A percentile compares a stretch with the other conserved stretches of the same genome.
Conservation (phyloP, 495 filamentous ascomycete genomes). For the Lophium mytilinum region DNA sequence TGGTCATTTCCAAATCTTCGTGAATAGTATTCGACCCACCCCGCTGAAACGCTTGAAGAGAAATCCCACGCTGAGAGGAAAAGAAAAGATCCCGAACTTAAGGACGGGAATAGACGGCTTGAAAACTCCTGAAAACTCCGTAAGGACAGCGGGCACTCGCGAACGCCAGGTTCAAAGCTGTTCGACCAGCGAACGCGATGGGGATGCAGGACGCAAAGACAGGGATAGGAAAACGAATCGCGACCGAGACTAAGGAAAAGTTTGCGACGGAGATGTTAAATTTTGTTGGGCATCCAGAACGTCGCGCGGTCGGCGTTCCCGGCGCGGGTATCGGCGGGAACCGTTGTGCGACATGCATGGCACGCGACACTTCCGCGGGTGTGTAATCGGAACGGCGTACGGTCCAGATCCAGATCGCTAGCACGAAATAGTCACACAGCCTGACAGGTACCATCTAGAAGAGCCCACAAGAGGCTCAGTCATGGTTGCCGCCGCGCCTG, state of each 20-base stretch:
- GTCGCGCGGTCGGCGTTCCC: not conserved
- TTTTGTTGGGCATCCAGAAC: too few species aligned
- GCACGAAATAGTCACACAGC: not conserved
- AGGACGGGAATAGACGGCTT: too few species aligned
- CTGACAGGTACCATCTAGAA: not conserved
- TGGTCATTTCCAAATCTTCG: not conserved
- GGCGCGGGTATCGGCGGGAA: not conserved
- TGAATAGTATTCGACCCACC: not conserved
- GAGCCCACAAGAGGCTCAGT: not conserved
- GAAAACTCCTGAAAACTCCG: not conserved
- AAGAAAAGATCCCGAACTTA: not conserved
- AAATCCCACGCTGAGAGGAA: not conserved
- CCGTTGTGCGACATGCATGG: not conserved
- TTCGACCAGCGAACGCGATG: not conserved
- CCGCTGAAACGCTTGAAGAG: not conserved
- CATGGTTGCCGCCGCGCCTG: constrained; percentile 17
- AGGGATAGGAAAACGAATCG: not conserved
- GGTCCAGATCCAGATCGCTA: not conserved
- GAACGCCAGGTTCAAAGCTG: not conserved
- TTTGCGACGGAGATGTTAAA: too few species aligned
- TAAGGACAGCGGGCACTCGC: not conserved
- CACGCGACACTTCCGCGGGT: not conserved
- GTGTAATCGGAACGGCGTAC: not conserved
- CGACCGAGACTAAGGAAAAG: not conserved
- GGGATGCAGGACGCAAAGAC: not conserved